Conservation (phyloP, 2,329 filamentous ascomycete species). For the Pseudovirgaria hyperparasitica region DNA sequence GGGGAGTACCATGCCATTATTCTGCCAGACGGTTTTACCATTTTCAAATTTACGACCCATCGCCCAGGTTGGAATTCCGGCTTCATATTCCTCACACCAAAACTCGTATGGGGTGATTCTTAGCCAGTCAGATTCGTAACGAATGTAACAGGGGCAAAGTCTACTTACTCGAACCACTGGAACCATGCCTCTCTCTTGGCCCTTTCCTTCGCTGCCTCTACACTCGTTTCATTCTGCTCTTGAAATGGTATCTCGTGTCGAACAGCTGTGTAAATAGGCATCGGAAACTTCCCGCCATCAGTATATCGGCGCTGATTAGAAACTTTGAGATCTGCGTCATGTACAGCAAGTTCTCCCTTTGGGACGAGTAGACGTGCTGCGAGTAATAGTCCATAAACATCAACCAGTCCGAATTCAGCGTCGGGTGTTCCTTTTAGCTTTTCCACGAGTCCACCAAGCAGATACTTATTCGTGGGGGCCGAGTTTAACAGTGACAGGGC, state of each 20-base stretch:
- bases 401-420: conserved; percentile 79
- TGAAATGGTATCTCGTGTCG: conserved; percentile 81
- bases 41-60: conserved; percentile 70
- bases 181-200: conserved; percentile 68
- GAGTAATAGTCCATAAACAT: conserved; percentile 79
- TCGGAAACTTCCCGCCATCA: conserved; percentile 64
- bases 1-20: conserved; percentile 59
- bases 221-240: conserved; percentile 28
- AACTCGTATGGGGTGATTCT: conserved; percentile 73
- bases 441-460: conserved; percentile 79
- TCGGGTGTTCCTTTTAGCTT: conserved; percentile 73
- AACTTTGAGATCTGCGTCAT: conserved; percentile 72
- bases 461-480: conserved; percentile 83
- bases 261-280: conserved; percentile 93
- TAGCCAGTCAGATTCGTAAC: conserved; percentile 3
- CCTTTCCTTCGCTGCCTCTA: conserved; percentile 28
- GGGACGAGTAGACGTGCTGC: conserved; percentile 77
- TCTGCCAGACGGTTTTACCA: conserved; percentile 51
- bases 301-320: conserved; percentile 73
- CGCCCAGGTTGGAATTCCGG: conserved; percentile 91
- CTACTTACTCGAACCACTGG: conserved; percentile 80
- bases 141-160: background rate
- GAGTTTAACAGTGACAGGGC: conserved; percentile 72
- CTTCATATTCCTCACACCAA: conserved; percentile 83
- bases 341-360: conserved; percentile 66